Evolutionary conservation across 2,329 filamentous ascomycete species (phyloP).

Genomic region (Phoma sp.): DNA sequence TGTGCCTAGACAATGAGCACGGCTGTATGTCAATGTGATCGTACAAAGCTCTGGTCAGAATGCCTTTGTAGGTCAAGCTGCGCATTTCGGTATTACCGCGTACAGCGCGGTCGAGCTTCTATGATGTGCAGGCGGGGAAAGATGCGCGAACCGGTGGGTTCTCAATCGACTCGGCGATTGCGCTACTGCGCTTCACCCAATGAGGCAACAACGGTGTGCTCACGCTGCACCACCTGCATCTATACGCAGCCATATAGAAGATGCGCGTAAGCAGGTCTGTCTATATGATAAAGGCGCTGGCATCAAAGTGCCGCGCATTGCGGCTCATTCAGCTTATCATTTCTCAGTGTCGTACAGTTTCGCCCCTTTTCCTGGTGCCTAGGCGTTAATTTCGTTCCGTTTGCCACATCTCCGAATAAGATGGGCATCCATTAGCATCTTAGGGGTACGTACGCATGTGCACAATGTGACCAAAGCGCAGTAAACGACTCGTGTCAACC

Average conservation of each 20-base stretch:
- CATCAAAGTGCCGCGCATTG: too few species aligned
- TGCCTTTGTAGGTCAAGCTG: too few species aligned
- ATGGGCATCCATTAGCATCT: slow-evolving; percentile 14
- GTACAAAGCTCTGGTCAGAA: too few species aligned
- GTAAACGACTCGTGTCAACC: slow-evolving; percentile 5
- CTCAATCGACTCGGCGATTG: slow-evolving; percentile 1
- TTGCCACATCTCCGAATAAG: slow-evolving; percentile 14
- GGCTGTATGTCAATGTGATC: too few species aligned
- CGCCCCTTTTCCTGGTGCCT: slow-evolving; percentile 17
- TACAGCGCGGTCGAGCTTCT: background rate
- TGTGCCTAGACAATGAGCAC: too few species aligned
- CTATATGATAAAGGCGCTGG: too few species aligned
- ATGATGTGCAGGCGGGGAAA: background rate
- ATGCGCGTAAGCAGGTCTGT: background rate
- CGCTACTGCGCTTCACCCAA: background rate
- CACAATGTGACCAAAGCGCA: slow-evolving; percentile 15
- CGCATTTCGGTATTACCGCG: too few species aligned
- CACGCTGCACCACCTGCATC: background rate
- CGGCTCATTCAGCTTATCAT: background rate
- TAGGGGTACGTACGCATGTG: slow-evolving; percentile 8
- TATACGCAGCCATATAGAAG: background rate
- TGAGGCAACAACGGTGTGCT: background rate
- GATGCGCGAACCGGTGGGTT: slow-evolving; percentile 14
- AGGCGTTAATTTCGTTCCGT: slow-evolving; percentile 17
- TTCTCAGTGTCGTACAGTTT: slow-evolving; percentile 10